Evolutionary conservation across 257 asterid species (phyloP).

Genomic region (Craterostigma plantagineum): DNA sequence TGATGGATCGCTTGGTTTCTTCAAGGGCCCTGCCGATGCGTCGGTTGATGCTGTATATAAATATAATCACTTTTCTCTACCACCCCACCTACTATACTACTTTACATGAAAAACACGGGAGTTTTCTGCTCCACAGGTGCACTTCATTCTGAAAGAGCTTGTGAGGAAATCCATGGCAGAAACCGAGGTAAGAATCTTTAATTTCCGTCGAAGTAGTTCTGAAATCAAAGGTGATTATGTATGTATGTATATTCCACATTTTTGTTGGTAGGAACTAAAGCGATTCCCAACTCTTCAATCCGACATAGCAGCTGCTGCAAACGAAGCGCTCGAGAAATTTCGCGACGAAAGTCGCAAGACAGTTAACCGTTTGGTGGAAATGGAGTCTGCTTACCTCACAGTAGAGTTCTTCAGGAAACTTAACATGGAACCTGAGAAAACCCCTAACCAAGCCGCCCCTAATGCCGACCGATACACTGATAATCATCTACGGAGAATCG

Average conservation of each 20-base stretch:
- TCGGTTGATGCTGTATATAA: background rate
- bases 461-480: conserved; percentile 68
- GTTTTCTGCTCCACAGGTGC: too few species aligned
- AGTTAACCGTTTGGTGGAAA: conserved; percentile 71
- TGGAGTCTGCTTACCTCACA: conserved; percentile 91
- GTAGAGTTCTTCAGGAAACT: conserved; percentile 86
- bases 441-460: conserved; percentile 17
- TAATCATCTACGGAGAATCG: conserved; percentile 57
- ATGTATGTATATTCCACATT: too few species aligned
- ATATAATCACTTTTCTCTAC: too few species aligned
- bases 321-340: conserved; percentile 82
- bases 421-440: conserved; percentile 70
- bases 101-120: too few species aligned
- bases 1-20: background rate
- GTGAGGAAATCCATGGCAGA: conserved; percentile 78
- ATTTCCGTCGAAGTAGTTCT: too few species aligned
- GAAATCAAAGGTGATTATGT: too few species aligned
- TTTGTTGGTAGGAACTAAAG: conserved; percentile 86
- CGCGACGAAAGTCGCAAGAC: conserved; percentile 91
- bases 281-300: conserved; percentile 83
- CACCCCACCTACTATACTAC: too few species aligned
- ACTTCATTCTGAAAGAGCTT: conserved; percentile 73
- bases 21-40: background rate
- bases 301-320: conserved; percentile 87
- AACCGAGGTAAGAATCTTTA: conserved; percentile 82